Evolutionary conservation across 352 stramenopile genomes (phyloP).

Genomic region (Phytophthora agathidicida): DNA sequence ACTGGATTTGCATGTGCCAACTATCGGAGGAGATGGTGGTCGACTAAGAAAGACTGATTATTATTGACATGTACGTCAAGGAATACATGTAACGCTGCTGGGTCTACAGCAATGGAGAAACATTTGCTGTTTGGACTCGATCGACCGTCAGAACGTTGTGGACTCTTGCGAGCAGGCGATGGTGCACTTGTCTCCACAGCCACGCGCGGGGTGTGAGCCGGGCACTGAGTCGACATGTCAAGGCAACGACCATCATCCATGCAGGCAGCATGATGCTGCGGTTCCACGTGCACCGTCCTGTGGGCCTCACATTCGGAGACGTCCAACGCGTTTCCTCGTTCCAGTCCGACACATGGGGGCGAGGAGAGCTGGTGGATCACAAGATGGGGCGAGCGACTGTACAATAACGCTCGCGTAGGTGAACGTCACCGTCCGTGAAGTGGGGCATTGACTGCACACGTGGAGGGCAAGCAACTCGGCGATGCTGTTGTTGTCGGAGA

Average conservation of each 20-base stretch:
- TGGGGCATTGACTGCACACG: no score
- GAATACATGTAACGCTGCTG: no score
- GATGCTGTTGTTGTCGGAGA: no score
- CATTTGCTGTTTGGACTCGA: background rate
- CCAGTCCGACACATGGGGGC: constrained; percentile 19
- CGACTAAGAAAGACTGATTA: no score
- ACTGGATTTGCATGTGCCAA: background rate
- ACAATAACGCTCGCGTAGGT: background rate
- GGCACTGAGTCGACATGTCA: constrained; percentile 11
- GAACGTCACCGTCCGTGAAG: no score
- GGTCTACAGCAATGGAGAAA: background rate
- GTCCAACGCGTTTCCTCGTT: constrained; percentile 10
- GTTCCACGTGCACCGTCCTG: background rate
- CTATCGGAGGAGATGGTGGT: no score
- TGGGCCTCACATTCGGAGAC: constrained; percentile 1
- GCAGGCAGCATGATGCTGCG: background rate
- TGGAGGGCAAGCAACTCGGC: no score
- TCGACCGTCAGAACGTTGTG: no score
- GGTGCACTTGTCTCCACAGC: background rate
- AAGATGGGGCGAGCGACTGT: constrained; percentile 3
- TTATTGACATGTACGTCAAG: no score
- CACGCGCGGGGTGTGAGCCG: constrained; percentile 1
- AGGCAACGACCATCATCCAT: background rate
- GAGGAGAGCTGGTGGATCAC: constrained; percentile 10
- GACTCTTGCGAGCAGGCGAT: no score